Percentiles rank a stretch among this genome's conserved stretches.
Evolutionary conservation across 192 early-diverging fungal genomes (phyloP).

Genomic region (Coemansia sp.): DNA sequence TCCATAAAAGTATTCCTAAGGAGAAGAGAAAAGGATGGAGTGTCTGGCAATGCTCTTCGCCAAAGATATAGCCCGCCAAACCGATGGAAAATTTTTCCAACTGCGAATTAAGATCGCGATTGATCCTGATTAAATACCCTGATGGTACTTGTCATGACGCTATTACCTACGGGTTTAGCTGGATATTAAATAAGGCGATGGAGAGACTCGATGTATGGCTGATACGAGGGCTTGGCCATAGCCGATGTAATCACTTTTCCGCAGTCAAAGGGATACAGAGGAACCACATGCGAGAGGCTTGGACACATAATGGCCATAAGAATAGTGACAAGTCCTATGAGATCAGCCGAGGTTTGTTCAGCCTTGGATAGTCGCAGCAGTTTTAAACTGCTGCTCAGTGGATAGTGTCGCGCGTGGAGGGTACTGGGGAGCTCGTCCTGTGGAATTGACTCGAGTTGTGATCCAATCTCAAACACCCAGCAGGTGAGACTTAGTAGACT

Average conservation of each 20-base stretch:
- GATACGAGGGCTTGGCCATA: neutral
- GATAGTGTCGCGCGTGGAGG: neutral
- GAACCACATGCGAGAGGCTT: neutral
- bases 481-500: slow-evolving; percentile 1
- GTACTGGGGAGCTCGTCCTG: neutral
- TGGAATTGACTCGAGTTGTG: neutral
- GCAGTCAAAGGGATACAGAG: neutral
- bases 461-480: neutral
- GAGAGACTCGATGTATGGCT: neutral
- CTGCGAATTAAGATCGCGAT: neutral
- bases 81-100: slow-evolving; percentile 16
- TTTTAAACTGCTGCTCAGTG: neutral
- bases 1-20: slow-evolving; percentile 57
- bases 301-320: neutral
- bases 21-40: slow-evolving; percentile 25
- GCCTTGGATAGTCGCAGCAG: neutral
- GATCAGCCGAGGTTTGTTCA: neutral
- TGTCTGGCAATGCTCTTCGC: neutral
- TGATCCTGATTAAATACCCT: neutral
- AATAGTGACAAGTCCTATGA: neutral
- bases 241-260: neutral
- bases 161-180: too few species aligned
- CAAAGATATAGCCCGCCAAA: neutral
- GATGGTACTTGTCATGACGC: neutral
- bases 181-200: neutral